A percentile compares a stretch with the other conserved stretches of the same genome.
phyloP scores from a whole-genome alignment of 2,329 filamentous ascomycete genomes.

The Basipetospora chlamydospora region DNA sequence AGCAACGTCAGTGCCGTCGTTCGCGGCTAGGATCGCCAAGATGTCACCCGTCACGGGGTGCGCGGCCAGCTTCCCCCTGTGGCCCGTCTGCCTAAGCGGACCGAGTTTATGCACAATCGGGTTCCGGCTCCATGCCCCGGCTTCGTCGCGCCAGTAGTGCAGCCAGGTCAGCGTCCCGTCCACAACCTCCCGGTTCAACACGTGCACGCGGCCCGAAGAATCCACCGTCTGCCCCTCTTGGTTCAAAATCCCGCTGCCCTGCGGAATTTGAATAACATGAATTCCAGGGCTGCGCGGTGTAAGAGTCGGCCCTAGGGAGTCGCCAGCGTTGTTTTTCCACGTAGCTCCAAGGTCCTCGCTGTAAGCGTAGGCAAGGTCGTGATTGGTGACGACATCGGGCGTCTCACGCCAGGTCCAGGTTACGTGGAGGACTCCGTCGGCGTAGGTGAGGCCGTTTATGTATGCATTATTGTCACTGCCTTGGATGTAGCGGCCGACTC shows the following conservation, averaged over 20 bases:
- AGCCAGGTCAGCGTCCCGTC: constrained; percentile 8
- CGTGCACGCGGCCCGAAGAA: constrained; percentile 7
- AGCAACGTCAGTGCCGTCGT: constrained; percentile 6
- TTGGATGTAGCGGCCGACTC: constrained; percentile 9
- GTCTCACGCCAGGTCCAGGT: constrained; percentile 11
- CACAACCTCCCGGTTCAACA: constrained; percentile 9
- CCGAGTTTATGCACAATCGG: constrained; percentile 7
- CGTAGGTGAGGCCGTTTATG: constrained; percentile 10
- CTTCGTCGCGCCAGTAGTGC: constrained; percentile 8
- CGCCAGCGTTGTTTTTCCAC: constrained; percentile 9
- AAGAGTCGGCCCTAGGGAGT: constrained; percentile 3
- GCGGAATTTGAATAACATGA: constrained; percentile 8
- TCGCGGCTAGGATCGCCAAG: constrained; percentile 9
- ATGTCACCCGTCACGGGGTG: constrained; percentile 8
- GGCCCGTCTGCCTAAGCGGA: constrained; percentile 8
- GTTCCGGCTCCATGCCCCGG: constrained; percentile 8
- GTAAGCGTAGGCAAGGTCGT: constrained; percentile 10
- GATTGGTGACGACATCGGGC: constrained; percentile 10
- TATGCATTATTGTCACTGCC: constrained; percentile 11
- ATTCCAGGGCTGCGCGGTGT: not conserved
- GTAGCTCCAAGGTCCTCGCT: constrained; percentile 8
- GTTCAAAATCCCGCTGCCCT: constrained; percentile 11
- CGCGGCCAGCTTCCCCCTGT: constrained; percentile 10
- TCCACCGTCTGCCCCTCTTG: constrained; percentile 11
- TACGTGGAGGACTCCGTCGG: constrained; percentile 7